A percentile compares a stretch with the other conserved stretches of the same genome.
Conservation (phyloP, 495 filamentous ascomycete genomes). For the Corynascus novoguineensis region DNA sequence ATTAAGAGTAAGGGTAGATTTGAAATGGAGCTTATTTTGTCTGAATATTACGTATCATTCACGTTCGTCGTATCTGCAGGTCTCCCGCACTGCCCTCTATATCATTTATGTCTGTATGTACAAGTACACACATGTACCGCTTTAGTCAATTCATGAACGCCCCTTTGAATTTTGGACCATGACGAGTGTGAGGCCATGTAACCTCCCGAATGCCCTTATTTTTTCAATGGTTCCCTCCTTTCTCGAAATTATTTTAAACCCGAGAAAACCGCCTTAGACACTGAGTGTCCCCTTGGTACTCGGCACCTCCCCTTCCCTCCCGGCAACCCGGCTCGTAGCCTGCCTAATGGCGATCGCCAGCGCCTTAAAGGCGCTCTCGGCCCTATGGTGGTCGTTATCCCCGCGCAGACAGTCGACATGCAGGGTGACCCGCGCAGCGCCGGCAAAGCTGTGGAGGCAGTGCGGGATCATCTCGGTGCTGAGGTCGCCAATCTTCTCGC, state of each 20-base stretch:
- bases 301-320: slow-evolving; percentile 81
- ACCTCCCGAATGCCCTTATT: too few relatives aligned
- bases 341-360: slow-evolving; percentile 74
- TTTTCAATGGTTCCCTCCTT: too few relatives aligned
- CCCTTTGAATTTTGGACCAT: too few relatives aligned
- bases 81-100: too few relatives aligned
- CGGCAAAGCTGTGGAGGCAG: slow-evolving; percentile 87
- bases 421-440: slow-evolving; percentile 82
- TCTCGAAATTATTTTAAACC: too few relatives aligned
- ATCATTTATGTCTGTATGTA: too few relatives aligned
- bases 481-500: slow-evolving; percentile 89
- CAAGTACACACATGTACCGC: too few relatives aligned
- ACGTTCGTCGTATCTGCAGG: too few relatives aligned
- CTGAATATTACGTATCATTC: too few relatives aligned
- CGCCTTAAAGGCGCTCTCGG: slow-evolving; percentile 97
- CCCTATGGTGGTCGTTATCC: slow-evolving; percentile 91
- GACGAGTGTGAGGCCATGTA: background rate
- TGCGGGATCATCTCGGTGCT: slow-evolving; percentile 97
- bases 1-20: background rate
- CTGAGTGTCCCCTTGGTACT: slow-evolving; percentile 86
- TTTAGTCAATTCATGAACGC: too few relatives aligned
- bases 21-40: too few relatives aligned
- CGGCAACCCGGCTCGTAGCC: slow-evolving; percentile 67
- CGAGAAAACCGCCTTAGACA: slow-evolving; percentile 27
- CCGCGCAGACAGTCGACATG: slow-evolving; percentile 87